phyloP scores from a whole-genome alignment of 192 early-diverging fungal species.

The Pecoramyces ruminantium region DNA sequence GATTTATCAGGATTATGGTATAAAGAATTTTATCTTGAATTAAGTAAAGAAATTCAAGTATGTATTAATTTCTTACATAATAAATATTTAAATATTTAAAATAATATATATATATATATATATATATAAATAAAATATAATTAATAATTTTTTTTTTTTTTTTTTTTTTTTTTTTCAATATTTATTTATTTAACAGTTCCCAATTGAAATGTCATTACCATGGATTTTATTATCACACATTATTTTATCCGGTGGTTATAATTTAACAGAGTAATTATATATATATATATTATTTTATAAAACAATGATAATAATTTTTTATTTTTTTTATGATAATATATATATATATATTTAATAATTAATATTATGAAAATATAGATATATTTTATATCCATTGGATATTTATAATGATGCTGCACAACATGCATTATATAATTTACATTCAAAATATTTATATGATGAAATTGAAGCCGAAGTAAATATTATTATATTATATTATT shows the following conservation, averaged over 20 bases:
- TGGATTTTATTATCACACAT: slow-evolving; percentile 30
- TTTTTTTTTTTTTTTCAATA: background rate
- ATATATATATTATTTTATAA: too few species aligned
- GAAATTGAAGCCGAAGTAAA: slow-evolving; percentile 33
- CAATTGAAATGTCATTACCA: slow-evolving; percentile 30
- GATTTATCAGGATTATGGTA: slow-evolving; percentile 31
- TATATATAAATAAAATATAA: too few species aligned
- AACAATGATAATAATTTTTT: too few species aligned
- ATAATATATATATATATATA: too few species aligned
- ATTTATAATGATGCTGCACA: slow-evolving; percentile 30
- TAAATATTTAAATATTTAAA: too few species aligned
- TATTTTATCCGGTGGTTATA: slow-evolving; percentile 14
- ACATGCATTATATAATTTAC: slow-evolving; percentile 14
- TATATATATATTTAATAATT: too few species aligned
- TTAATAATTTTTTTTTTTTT: background rate
- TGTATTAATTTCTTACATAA: background rate
- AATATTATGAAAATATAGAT: background rate
- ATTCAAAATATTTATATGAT: slow-evolving; percentile 26
- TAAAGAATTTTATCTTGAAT: slow-evolving; percentile 36
- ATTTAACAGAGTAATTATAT: slow-evolving; percentile 14
- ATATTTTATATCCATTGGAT: slow-evolving; percentile 21
- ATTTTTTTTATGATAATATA: too few species aligned
- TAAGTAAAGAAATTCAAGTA: slow-evolving; percentile 26
- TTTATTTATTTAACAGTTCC: slow-evolving; percentile 12
- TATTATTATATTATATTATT: background rate